Evolutionary conservation across 2,329 filamentous ascomycete species (phyloP), one percentile per base, ranked within the genome.

Genomic region (Colletotrichum viniferum): DNA sequence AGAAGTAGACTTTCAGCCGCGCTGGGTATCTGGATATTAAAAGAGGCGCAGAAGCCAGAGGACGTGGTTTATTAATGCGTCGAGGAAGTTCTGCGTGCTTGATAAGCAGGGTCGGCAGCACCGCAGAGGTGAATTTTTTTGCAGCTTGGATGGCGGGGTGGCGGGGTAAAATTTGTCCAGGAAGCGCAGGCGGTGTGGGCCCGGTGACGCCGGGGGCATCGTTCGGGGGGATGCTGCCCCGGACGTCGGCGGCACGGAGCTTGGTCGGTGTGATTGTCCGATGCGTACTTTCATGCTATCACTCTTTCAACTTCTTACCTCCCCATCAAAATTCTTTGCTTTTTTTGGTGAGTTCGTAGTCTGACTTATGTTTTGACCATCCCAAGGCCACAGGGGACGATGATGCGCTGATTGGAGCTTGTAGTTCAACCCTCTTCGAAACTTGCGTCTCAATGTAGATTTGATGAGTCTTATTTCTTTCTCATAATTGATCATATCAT

Each of bases 81-180:
- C 48, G 30, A 58, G 43, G 73, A 69, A 48, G 63, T 64, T 74
- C 73, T 69, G 60, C 26, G 34, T 76, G 74, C 71, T 76, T 74
- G 71, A 74, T 74, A 76, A 76, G 74, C 74, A 76, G 74, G 30
- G 24, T 55, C 34, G 34, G 30, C 26, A 43, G 64, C 66, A 13
- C 9, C 52, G 24, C 16, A 58, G 21, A 67, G 26, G 60, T 30
- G 28, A 55, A 69, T 34, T 76, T 76, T 76, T 76, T 38, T 70
- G 64, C 65, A 55, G 71, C 24, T 62, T 30, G 55, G 71, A 76
- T 76, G 74, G 74, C 58, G 74, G 74, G 74, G 74, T 76, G 65
- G 74, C 74, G 74, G 74, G 74, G 74, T 73, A 75, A 62, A 26
- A 32, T 34, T n/a, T 12, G 24, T 18, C 12, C 74, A 52, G 34